Percentiles rank a stretch among this genome's conserved stretches.
Conservation (phyloP, 1,139 yeast genomes). For the Debaryomyces nepalensis region DNA sequence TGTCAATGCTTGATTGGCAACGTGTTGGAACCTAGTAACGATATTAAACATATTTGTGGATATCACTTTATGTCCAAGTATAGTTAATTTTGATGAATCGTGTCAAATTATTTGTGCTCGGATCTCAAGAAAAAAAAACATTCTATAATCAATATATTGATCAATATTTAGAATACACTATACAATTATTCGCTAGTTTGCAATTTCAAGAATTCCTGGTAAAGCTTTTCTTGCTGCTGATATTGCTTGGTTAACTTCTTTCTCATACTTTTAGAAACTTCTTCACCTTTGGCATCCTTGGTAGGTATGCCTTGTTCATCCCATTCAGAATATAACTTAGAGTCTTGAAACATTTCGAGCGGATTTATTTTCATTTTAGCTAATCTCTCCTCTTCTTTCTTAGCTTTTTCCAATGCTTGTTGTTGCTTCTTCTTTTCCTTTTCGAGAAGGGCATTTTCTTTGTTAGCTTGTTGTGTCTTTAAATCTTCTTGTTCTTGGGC, state of each 20-base stretch:
- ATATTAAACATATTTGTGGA: slow-evolving; percentile 41
- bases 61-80: background rate
- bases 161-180: slow-evolving; percentile 4
- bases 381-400: slow-evolving; percentile 65
- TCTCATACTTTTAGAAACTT: slow-evolving; percentile 81
- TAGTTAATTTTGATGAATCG: slow-evolving; percentile 7
- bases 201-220: slow-evolving; percentile 61
- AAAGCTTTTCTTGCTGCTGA: slow-evolving; percentile 80
- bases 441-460: slow-evolving; percentile 49
- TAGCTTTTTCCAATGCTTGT: slow-evolving; percentile 49
- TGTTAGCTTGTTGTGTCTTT: slow-evolving; percentile 63
- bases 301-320: slow-evolving; percentile 86
- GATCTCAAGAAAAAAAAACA: background rate
- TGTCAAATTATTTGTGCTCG: slow-evolving; percentile 9
- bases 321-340: slow-evolving; percentile 68
- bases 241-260: slow-evolving; percentile 81
- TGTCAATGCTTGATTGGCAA: slow-evolving; percentile 61
- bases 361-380: slow-evolving; percentile 77
- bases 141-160: slow-evolving; percentile 1
- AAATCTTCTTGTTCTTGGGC: slow-evolving; percentile 70
- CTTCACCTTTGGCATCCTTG: slow-evolving; percentile 77
- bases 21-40: slow-evolving; percentile 51
- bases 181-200: slow-evolving; percentile 6
- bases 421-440: slow-evolving; percentile 47
- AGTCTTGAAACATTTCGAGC: slow-evolving; percentile 66